Base-by-base conservation (phyloP, 2,329 filamentous ascomycete genomes). In the Penicillium nordicum region DNA sequence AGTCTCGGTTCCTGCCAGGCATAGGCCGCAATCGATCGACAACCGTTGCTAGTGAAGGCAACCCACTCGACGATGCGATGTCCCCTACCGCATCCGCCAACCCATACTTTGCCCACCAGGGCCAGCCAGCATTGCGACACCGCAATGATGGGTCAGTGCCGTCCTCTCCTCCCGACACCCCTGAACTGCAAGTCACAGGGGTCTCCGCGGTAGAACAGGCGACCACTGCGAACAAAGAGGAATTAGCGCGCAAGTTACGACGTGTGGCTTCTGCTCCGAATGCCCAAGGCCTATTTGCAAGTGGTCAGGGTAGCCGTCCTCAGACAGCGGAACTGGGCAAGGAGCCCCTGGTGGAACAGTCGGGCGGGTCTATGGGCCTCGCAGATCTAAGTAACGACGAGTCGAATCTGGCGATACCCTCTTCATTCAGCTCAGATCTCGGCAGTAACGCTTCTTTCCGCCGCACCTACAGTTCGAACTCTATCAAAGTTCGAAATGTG, bases 381-480 rank as follows among this genome's bases (percentile, higher is more conserved):
- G 77, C 82, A 8, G 80, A 83, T 74, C 75, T 54, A 60, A 70
- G 62, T 32, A 53, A 60, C 10, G 66, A 69, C 58, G 60, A 69
- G 56, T 59, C 63, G 10, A 67, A 63, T 47, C 63, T 72, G n/a
- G 61, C 64, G 11, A 63, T 72, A 34, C 69, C 71, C 57, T 69
- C 71, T 57, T 69, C 67, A 57, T 60, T 71, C 47, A 74, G 70
- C 18, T 76, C 88, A 16, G 80, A 82, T 52, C 82, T 86, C 50
- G 84, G 86, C 62, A 82, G 82, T 55, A 81, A 83, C 63, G 81
- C 90, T 47, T 86, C 90, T 21, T 99, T 97, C 78, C 84, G 94
- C 69, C 85, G 94, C 72, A 99, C 94, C 3, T 99, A 99, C 75
- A 97, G 94, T 76, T 97, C 93, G 64, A 99, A 97, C 75, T 97